Conservation (phyloP, 495 filamentous ascomycete genomes). For the Aspergillus panamensis region DNA sequence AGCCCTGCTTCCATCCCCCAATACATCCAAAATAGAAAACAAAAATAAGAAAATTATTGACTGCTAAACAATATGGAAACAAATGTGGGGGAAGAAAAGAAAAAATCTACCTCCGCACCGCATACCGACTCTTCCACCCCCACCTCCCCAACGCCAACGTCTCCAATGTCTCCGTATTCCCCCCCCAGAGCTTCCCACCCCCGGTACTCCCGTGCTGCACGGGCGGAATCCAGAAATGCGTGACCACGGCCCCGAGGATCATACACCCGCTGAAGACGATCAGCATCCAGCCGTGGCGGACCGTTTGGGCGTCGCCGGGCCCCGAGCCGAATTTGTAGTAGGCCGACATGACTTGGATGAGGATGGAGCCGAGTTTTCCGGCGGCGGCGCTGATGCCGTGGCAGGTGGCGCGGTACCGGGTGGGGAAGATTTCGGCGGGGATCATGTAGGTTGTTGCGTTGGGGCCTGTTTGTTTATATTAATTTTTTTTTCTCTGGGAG, state of each 20-base stretch:
- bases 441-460: slow-evolving; percentile 62
- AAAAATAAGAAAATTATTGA: too few species aligned
- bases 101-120: slow-evolving; percentile 7
- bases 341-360: slow-evolving; percentile 51
- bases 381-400: slow-evolving; percentile 54
- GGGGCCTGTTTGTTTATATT: slow-evolving; percentile 33
- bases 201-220: slow-evolving; percentile 31
- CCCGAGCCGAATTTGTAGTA: slow-evolving; percentile 42
- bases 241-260: slow-evolving; percentile 44
- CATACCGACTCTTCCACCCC: slow-evolving; percentile 41
- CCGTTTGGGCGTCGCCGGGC: slow-evolving; percentile 30
- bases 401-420: slow-evolving; percentile 54
- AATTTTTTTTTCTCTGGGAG: slow-evolving; percentile 11
- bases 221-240: slow-evolving; percentile 45
- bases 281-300: slow-evolving; percentile 42
- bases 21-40: too few species aligned
- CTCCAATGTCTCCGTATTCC: slow-evolving; percentile 42
- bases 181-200: slow-evolving; percentile 36
- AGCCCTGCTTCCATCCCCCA: too few species aligned
- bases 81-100: too few species aligned
- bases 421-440: slow-evolving; percentile 59
- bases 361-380: slow-evolving; percentile 57
- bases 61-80: too few species aligned
- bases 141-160: slow-evolving; percentile 38
- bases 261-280: slow-evolving; percentile 47